Evolutionary conservation across 306 rosid species (phyloP).

Genomic region (Vicia villosa): DNA sequence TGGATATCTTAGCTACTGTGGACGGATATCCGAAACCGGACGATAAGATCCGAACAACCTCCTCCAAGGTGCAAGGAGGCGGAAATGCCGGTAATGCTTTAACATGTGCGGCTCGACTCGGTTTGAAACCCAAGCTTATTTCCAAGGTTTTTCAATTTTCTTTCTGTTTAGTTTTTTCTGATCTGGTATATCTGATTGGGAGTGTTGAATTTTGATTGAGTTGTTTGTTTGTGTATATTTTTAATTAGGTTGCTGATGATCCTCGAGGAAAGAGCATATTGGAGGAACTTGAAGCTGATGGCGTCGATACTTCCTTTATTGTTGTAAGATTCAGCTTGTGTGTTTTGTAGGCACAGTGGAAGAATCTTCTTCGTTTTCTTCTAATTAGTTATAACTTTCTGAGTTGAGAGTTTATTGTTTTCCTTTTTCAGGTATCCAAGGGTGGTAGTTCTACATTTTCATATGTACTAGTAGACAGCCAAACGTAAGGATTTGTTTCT

Average conservation of each 20-base stretch:
- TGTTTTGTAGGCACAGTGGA: too few relatives aligned
- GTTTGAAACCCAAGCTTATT: constrained; percentile 70
- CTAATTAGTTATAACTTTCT: background rate
- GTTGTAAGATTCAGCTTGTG: constrained; percentile 48
- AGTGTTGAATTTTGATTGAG: too few relatives aligned
- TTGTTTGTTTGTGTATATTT: background rate
- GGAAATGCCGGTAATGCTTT: constrained; percentile 88
- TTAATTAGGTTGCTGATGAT: constrained; percentile 66
- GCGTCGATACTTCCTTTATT: constrained; percentile 68
- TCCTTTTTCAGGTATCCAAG: constrained; percentile 64
- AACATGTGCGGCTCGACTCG: constrained; percentile 84
- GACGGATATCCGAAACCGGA: constrained; percentile 51
- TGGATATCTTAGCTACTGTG: constrained; percentile 52
- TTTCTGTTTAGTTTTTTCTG: background rate
- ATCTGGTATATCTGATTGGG: background rate
- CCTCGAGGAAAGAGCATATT: constrained; percentile 67
- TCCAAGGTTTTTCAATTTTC: constrained; percentile 58
- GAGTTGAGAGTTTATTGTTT: constrained; percentile 2
- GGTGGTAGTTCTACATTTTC: constrained; percentile 84
- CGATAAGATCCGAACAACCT: constrained; percentile 47
- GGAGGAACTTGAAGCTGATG: constrained; percentile 77
- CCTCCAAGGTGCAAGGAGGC: constrained; percentile 80
- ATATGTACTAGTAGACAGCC: constrained; percentile 74
- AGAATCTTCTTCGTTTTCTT: background rate
- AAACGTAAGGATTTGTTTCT: constrained; percentile 60